Evolutionary conservation across 1,284 basidiomycete genomes (phyloP).

Genomic region (Leccinum cinnamomeum): DNA sequence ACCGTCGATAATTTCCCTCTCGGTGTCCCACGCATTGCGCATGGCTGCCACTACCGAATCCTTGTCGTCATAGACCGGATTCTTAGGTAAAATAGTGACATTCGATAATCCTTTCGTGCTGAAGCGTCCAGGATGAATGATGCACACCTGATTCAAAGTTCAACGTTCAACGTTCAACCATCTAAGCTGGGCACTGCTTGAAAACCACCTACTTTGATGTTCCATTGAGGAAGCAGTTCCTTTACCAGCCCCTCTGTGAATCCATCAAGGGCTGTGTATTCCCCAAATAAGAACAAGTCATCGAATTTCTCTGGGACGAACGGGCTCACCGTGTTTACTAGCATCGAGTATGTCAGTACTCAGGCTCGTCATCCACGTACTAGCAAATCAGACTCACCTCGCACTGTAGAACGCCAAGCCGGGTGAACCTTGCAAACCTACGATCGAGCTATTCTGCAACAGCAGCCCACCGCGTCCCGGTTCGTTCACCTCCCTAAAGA

Average conservation of each 20-base stretch:
- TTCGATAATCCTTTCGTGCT: background rate
- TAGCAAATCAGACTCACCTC: background rate
- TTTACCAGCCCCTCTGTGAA: constrained; percentile 18
- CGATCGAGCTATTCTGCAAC: constrained; percentile 4
- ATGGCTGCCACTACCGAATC: background rate
- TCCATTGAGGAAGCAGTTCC: constrained; percentile 25
- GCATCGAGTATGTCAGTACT: background rate
- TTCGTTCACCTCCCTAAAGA: constrained; percentile 24
- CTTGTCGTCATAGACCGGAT: background rate
- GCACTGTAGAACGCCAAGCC: constrained; percentile 4
- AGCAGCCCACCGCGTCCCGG: constrained; percentile 8
- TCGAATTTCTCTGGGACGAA: background rate
- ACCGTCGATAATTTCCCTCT: background rate
- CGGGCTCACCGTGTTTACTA: constrained; percentile 10
- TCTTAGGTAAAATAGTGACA: background rate
- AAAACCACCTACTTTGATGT: constrained; percentile 20
- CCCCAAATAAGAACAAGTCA: background rate
- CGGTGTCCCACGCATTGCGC: background rate
- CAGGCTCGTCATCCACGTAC: background rate
- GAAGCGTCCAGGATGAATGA: constrained; percentile 13
- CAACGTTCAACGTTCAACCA: too few relatives aligned
- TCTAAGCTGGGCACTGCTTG: background rate
- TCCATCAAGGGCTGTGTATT: constrained; percentile 17
- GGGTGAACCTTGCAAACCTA: background rate
- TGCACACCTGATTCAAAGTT: constrained; percentile 20